Percentiles rank a stretch among this genome's conserved stretches.
These are phyloP conservation scores for Ceriops zippeliana DNA, from an alignment of 345 rosid species.

Conservation along the genomic window DNA sequence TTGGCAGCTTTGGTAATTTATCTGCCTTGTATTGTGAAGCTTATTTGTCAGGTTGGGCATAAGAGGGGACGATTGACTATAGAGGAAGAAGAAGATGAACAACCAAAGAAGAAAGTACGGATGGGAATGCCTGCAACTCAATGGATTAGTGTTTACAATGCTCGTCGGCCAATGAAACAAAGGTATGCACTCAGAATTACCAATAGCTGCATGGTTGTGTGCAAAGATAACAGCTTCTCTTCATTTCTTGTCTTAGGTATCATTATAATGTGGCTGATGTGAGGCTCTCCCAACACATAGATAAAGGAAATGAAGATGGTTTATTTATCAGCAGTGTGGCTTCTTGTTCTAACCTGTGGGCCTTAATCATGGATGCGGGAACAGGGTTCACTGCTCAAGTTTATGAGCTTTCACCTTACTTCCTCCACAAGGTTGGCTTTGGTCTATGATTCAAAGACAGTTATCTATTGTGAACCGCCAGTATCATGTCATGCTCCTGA, in stretches of 20 bases:
- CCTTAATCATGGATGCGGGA: slow-evolving; percentile 96
- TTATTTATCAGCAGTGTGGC: slow-evolving; percentile 88
- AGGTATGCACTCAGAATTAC: slow-evolving; percentile 41
- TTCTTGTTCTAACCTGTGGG: slow-evolving; percentile 90
- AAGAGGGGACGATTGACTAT: slow-evolving; percentile 86
- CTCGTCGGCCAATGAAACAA: slow-evolving; percentile 96
- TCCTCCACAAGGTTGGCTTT: slow-evolving; percentile 76
- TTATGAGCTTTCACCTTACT: slow-evolving; percentile 71
- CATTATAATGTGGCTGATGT: slow-evolving; percentile 88
- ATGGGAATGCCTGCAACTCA: slow-evolving; percentile 99
- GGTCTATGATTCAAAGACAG: slow-evolving; percentile 3
- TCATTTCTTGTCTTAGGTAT: slow-evolving; percentile 49
- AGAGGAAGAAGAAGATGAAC: slow-evolving; percentile 92
- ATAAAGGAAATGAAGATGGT: slow-evolving; percentile 87
- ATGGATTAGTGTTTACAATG: slow-evolving; percentile 95
- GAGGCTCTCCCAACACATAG: slow-evolving; percentile 78
- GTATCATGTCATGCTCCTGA: not conserved
- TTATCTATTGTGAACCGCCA: slow-evolving; percentile 9
- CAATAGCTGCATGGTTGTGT: slow-evolving; percentile 11
- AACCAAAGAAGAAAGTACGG: slow-evolving; percentile 86
- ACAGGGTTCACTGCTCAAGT: slow-evolving; percentile 80
- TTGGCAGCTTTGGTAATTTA: slow-evolving; percentile 14
- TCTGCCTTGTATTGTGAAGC: slow-evolving; percentile 48
- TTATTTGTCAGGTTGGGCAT: slow-evolving; percentile 88
- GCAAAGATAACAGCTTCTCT: slow-evolving; percentile 7